Conservation (phyloP, 2,329 filamentous ascomycete genomes). For the Diaporthe sp. region DNA sequence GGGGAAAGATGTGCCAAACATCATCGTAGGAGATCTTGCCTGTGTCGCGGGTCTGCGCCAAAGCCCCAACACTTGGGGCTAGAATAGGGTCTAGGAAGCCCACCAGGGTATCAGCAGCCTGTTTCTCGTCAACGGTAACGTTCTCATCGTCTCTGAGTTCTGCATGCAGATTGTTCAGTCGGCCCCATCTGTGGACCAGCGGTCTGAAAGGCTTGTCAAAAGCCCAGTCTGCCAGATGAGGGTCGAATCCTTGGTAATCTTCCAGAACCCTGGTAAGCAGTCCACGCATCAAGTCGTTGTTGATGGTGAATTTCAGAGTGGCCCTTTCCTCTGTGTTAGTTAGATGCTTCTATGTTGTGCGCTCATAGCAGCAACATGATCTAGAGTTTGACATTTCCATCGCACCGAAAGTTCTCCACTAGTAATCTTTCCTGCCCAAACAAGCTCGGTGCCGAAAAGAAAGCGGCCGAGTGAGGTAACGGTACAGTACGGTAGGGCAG, state of each 20-base stretch:
- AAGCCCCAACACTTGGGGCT: background rate
- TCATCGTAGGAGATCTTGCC: background rate
- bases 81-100: background rate
- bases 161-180: background rate
- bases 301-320: constrained; percentile 11
- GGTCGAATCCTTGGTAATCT: background rate
- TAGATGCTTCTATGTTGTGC: too few relatives aligned
- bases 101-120: background rate
- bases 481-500: background rate
- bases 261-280: background rate
- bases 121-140: background rate
- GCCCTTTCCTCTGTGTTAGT: too few relatives aligned
- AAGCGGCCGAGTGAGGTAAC: background rate
- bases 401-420: background rate
- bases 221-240: background rate
- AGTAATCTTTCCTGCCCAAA: background rate
- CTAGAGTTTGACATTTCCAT: too few relatives aligned
- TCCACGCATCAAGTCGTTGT: background rate
- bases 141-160: background rate
- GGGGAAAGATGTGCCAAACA: background rate
- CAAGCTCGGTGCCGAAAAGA: background rate
- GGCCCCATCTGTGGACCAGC: background rate
- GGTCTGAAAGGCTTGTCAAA: background rate
- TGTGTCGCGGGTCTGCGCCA: background rate
- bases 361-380: too few relatives aligned